phyloP scores from a whole-genome alignment of 2,329 filamentous ascomycete genomes.

The Cladosporium sp. region DNA sequence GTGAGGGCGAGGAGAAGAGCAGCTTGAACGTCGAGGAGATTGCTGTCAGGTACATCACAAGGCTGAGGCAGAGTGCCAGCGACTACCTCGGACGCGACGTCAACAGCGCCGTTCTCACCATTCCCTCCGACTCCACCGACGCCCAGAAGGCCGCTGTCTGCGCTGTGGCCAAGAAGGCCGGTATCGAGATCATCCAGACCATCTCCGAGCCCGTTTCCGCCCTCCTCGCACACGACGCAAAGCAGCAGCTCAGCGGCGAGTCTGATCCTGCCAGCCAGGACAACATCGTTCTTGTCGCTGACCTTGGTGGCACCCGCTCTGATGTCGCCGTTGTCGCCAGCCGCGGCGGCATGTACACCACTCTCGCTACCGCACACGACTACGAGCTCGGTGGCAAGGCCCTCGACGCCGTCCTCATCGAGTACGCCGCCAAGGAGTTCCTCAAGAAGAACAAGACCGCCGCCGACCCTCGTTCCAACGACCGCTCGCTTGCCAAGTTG shows the following conservation, averaged over 20 bases:
- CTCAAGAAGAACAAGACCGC: slow-evolving; percentile 85
- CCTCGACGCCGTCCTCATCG: slow-evolving; percentile 86
- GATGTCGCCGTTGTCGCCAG: slow-evolving; percentile 90
- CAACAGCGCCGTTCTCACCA: slow-evolving; percentile 89
- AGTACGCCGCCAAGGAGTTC: slow-evolving; percentile 98
- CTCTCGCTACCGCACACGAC: slow-evolving; percentile 90
- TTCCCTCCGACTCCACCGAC: slow-evolving; percentile 90
- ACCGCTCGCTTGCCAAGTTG: slow-evolving; percentile 83
- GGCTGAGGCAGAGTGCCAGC: slow-evolving; percentile 77
- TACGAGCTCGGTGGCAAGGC: slow-evolving; percentile 87
- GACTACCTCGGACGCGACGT: slow-evolving; percentile 93
- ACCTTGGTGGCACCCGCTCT: slow-evolving; percentile 88
- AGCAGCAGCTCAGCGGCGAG: slow-evolving; percentile 44
- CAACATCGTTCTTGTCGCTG: slow-evolving; percentile 88
- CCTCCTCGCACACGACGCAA: slow-evolving; percentile 84
- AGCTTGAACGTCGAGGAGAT: slow-evolving; percentile 77
- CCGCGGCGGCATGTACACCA: slow-evolving; percentile 92
- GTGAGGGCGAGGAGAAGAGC: slow-evolving; percentile 57
- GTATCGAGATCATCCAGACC: slow-evolving; percentile 86
- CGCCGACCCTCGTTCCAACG: slow-evolving; percentile 75
- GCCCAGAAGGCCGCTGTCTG: slow-evolving; percentile 80
- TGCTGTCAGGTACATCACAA: slow-evolving; percentile 78
- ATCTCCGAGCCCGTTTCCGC: slow-evolving; percentile 89
- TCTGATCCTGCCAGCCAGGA: slow-evolving; percentile 73
- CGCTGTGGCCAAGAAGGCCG: slow-evolving; percentile 75